Conservation (phyloP, 805 yeast species). For the Kodamaea sagamina region DNA sequence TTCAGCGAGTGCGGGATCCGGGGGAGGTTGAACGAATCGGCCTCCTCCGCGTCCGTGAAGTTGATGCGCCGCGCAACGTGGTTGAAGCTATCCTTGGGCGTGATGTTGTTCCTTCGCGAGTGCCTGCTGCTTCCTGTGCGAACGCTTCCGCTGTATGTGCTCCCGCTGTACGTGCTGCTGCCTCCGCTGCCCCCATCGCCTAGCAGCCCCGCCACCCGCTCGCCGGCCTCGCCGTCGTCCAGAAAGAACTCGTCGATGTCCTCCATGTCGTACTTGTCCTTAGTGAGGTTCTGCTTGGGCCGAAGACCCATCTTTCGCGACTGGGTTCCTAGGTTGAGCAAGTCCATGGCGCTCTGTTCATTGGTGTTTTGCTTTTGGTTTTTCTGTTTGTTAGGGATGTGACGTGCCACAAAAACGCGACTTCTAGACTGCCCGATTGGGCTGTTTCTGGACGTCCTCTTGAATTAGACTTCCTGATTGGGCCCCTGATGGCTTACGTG, state of each 20-base stretch:
- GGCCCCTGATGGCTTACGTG: too few relatives aligned
- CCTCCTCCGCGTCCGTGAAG: slow-evolving; percentile 35
- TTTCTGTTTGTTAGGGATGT: not conserved
- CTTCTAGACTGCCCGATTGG: not conserved
- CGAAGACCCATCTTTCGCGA: slow-evolving; percentile 68
- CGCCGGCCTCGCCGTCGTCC: slow-evolving; percentile 39
- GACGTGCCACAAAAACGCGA: not conserved
- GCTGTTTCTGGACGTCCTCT: too few relatives aligned
- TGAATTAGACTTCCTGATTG: too few relatives aligned
- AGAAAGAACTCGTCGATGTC: slow-evolving; percentile 68
- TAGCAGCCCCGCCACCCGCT: slow-evolving; percentile 1
- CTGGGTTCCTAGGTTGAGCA: slow-evolving; percentile 52
- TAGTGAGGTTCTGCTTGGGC: slow-evolving; percentile 47
- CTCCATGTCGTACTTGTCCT: slow-evolving; percentile 66
- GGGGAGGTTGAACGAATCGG: slow-evolving; percentile 31
- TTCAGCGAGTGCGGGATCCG: slow-evolving; percentile 28
- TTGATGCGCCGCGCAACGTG: slow-evolving; percentile 37
- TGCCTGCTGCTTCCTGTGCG: slow-evolving; percentile 8
- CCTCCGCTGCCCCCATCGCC: slow-evolving; percentile 7
- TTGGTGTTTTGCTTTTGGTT: slow-evolving; percentile 1
- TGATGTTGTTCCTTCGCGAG: slow-evolving; percentile 8
- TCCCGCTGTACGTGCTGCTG: slow-evolving; percentile 7
- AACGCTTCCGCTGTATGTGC: slow-evolving; percentile 11
- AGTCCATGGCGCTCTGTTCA: slow-evolving; percentile 30
- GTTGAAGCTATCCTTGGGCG: slow-evolving; percentile 22